Percentiles rank a stretch among this genome's conserved stretches.
Evolutionary conservation across 2,329 filamentous ascomycete genomes (phyloP).

Genomic region (Hypoxylon sp.): DNA sequence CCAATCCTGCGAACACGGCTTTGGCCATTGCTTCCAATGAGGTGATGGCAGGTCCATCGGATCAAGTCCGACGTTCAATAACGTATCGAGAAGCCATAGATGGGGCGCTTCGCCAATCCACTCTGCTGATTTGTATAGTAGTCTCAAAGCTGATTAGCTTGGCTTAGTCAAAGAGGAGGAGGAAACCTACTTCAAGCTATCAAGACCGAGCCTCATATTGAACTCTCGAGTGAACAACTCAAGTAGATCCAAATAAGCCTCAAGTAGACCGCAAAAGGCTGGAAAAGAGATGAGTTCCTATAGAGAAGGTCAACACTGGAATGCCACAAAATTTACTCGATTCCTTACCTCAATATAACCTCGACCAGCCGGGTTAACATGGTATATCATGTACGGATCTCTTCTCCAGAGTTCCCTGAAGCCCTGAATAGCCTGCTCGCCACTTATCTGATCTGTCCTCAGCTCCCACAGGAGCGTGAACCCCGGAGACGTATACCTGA

Average conservation of each 20-base stretch:
- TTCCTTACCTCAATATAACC: neutral
- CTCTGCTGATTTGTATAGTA: neutral
- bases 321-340: neutral
- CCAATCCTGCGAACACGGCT: neutral
- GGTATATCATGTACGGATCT: neutral
- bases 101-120: neutral
- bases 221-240: neutral
- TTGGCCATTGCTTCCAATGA: neutral
- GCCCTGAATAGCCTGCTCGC: neutral
- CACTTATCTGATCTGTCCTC: neutral
- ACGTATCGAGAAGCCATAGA: neutral
- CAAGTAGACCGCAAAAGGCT: neutral
- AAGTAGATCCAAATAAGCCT: neutral
- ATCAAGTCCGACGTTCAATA: neutral
- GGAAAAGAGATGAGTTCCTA: neutral
- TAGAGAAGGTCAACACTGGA: neutral
- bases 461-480: neutral
- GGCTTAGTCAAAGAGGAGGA: neutral
- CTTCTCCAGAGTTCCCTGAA: neutral
- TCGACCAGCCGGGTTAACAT: neutral
- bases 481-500: neutral
- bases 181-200: neutral
- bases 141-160: neutral
- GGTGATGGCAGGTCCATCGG: neutral
- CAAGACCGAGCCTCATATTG: neutral